A percentile compares a stretch with the other conserved stretches of the same genome.
These are phyloP conservation scores for Chloromonas sp. DNA, from an alignment of 163 green algal species.

Conservation along the genomic window DNA sequence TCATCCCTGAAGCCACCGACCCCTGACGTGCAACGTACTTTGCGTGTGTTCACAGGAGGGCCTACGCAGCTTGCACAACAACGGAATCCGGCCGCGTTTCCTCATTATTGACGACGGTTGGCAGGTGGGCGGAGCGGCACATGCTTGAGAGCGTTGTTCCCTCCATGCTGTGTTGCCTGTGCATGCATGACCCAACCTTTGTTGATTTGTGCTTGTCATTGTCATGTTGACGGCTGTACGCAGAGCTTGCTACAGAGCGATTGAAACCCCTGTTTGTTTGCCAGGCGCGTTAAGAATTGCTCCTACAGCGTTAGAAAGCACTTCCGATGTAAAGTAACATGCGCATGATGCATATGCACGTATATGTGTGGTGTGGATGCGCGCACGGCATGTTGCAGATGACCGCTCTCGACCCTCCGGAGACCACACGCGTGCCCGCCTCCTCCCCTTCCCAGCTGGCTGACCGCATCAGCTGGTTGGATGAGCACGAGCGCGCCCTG, in stretches of 20 bases:
- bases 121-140: slow-evolving; percentile 49
- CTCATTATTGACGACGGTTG: slow-evolving; percentile 99
- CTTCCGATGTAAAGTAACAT: no score
- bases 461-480: slow-evolving; percentile 22
- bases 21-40: no score
- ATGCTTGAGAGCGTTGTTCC: not conserved
- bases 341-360: no score
- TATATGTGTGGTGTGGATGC: no score
- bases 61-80: slow-evolving; percentile 61
- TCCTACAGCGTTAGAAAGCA: no score
- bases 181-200: not conserved
- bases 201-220: not conserved
- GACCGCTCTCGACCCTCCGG: slow-evolving; percentile 64
- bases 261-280: not conserved
- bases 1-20: no score
- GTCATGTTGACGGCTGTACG: not conserved
- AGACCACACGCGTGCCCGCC: slow-evolving; percentile 40
- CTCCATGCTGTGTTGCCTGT: not conserved
- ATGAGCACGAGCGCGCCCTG: slow-evolving; percentile 17
- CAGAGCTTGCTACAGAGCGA: no score
- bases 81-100: slow-evolving; percentile 63
- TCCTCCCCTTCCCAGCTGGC: slow-evolving; percentile 33
- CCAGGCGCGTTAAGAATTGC: not conserved
- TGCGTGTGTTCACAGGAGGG: slow-evolving; percentile 44
- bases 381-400: slow-evolving; percentile 22